These are phyloP conservation scores for Geotrichum ghanense DNA, from an alignment of 805 yeast species.

Conservation along the genomic window DNA sequence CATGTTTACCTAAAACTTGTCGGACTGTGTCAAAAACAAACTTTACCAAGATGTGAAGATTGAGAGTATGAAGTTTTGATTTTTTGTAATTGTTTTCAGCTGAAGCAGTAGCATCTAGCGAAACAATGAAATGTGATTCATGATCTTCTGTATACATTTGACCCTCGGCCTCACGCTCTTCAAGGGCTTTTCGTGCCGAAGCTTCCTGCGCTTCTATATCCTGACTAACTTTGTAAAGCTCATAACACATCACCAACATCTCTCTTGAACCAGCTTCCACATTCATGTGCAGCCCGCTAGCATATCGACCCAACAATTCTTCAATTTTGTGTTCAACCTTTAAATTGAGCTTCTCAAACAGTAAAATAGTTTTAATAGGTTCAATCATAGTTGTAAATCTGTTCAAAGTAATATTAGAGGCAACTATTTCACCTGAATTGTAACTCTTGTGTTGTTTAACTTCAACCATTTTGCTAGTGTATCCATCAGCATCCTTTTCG, in stretches of 20 bases:
- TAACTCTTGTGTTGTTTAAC: constrained; percentile 80
- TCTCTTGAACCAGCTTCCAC: constrained; percentile 44
- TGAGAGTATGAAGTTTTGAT: constrained; percentile 33
- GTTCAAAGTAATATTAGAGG: constrained; percentile 49
- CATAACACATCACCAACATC: constrained; percentile 60
- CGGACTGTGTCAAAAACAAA: constrained; percentile 69
- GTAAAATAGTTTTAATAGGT: constrained; percentile 54
- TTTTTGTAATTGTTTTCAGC: constrained; percentile 28
- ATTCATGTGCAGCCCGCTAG: constrained; percentile 72
- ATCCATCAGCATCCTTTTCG: constrained; percentile 92
- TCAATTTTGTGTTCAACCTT: constrained; percentile 66
- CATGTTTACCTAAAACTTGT: constrained; percentile 55
- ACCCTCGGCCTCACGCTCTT: constrained; percentile 14
- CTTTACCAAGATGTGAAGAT: constrained; percentile 52
- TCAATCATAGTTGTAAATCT: constrained; percentile 45
- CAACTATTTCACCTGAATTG: constrained; percentile 73
- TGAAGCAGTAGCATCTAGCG: constrained; percentile 39
- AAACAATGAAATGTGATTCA: constrained; percentile 65
- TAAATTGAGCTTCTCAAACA: constrained; percentile 52
- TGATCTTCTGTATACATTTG: constrained; percentile 25
- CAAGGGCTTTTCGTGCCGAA: constrained; percentile 12
- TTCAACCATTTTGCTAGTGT: constrained; percentile 75
- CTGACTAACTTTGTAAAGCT: constrained; percentile 42
- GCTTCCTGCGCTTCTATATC: constrained; percentile 13
- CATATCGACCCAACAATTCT: constrained; percentile 63